Evolutionary conservation across 345 rosid genomes (phyloP).

Genomic region (Corymbia maculata): DNA sequence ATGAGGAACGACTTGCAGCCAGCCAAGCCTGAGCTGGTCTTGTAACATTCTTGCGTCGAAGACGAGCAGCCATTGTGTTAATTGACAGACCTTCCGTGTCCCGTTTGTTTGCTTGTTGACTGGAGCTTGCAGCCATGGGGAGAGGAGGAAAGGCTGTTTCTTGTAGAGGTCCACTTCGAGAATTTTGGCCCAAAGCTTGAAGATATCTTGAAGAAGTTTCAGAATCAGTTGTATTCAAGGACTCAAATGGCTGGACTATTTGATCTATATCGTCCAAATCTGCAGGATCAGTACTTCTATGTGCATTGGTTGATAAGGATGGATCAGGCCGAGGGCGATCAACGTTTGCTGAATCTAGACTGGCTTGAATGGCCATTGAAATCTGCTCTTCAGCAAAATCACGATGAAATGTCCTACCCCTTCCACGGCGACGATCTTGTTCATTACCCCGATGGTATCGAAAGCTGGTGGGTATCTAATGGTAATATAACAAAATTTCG

Average conservation of each 20-base stretch:
- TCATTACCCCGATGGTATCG: conserved; percentile 46
- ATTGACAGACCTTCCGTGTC: conserved; percentile 29
- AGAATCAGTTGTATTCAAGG: conserved; percentile 31
- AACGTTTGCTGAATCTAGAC: conserved; percentile 27
- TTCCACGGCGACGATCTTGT: conserved; percentile 72
- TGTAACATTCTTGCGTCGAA: conserved; percentile 32
- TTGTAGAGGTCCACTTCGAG: conserved; percentile 43
- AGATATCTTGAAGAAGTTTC: conserved; percentile 64
- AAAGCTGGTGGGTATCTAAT: conserved; percentile 92
- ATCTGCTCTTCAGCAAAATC: conserved; percentile 60
- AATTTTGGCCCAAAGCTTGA: conserved; percentile 68
- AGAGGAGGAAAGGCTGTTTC: conserved; percentile 96
- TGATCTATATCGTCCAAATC: conserved; percentile 38
- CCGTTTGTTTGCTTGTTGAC: conserved; percentile 37
- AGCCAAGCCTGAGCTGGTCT: conserved; percentile 61
- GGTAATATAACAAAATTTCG: not conserved
- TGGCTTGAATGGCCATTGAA: conserved; percentile 51
- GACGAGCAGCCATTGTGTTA: conserved; percentile 64
- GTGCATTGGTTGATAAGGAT: conserved; percentile 31
- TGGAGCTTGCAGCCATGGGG: conserved; percentile 16
- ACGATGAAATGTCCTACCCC: conserved; percentile 49
- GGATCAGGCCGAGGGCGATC: conserved; percentile 23
- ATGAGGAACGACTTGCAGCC: conserved; percentile 19
- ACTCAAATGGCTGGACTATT: conserved; percentile 53
- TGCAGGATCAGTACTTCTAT: conserved; percentile 24